Base-by-base conservation (phyloP, 192 early-diverging fungal species). In the Backusella mclennaniae region DNA sequence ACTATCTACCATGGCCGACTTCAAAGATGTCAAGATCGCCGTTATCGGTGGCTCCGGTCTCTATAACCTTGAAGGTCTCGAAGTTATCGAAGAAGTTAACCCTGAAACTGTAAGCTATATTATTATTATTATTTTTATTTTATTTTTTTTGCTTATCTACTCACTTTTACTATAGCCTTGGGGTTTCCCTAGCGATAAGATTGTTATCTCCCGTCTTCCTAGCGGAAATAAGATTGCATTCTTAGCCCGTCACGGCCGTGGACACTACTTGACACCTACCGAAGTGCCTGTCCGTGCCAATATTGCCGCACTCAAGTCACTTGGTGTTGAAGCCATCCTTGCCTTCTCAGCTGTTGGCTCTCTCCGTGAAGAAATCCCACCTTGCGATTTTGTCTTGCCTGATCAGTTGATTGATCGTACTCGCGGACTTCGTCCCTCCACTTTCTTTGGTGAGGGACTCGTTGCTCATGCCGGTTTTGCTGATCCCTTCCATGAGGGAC, bases 301-400 rank as follows among this genome's bases (percentile, higher is more conserved):
- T 86, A 98, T 99, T 80, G 98, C 98, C 7, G 97, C 96, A 15
- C 87, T 99, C 53, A 99, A 99, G 88, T 90, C 91, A 26, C 75
- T 99, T 19, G 97, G 98, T 76, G 95, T 95, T 26, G 87, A 96
- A 80, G 94, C 88, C 38, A 96, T 99, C 69, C 79, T 99, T 53
- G 97, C 96, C 46, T 99, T 96, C 79, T 98, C 97, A 26, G 97
- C 97, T 21, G 98, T 99, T 67, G 98, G 97, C 4, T 96, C 95
- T 0, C 88, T 99, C 67, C 91, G 92, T 68, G 95, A 98, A 80
- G 97, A 98, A 74, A 96, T 99, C 81, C 86, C 85, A 31, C 97
- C 96, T 1, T 86, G 95, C 49, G 95, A 99, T 85, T 99, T 99
- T 89, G 94, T 98, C 69, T 81, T 99, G 59, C 93, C 96, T 31